Evolutionary conservation across 1,139 yeast species (phyloP).

Genomic region (Candida dubliniensis): DNA sequence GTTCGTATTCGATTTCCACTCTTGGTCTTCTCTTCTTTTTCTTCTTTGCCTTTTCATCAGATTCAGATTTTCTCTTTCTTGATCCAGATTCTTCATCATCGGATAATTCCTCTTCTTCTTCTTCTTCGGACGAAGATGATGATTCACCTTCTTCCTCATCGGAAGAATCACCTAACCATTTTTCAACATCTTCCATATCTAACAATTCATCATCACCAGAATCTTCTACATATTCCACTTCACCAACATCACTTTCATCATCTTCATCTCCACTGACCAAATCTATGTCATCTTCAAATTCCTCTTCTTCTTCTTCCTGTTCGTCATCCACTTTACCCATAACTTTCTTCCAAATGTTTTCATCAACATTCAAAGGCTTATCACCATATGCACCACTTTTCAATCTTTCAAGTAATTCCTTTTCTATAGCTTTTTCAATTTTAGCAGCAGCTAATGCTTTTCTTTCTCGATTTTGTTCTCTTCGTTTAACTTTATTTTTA

Average conservation of each 20-base stretch:
- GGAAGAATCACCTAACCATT: conserved; percentile 77
- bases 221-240: conserved; percentile 83
- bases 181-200: conserved; percentile 87
- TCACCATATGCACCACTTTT: conserved; percentile 99
- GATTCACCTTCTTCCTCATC: conserved; percentile 30
- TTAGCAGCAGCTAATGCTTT: conserved; percentile 96
- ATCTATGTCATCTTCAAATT: conserved; percentile 60
- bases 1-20: conserved; percentile 82
- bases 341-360: conserved; percentile 91
- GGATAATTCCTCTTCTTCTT: conserved; percentile 34
- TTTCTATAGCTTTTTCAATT: conserved; percentile 94
- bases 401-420: conserved; percentile 87
- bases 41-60: conserved; percentile 33
- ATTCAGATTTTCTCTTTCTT: conserved; percentile 41
- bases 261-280: conserved; percentile 54
- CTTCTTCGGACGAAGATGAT: conserved; percentile 20
- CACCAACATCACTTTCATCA: conserved; percentile 67
- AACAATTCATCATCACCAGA: conserved; percentile 86
- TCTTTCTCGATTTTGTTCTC: conserved; percentile 92
- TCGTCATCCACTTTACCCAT: conserved; percentile 69
- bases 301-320: conserved; percentile 61
- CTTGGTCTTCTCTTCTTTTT: conserved; percentile 65
- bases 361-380: conserved; percentile 94
- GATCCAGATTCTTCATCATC: conserved; percentile 29
- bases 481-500: conserved; percentile 89